phyloP scores from a whole-genome alignment of 306 rosid genomes.

The Lathyrus sativus region DNA sequence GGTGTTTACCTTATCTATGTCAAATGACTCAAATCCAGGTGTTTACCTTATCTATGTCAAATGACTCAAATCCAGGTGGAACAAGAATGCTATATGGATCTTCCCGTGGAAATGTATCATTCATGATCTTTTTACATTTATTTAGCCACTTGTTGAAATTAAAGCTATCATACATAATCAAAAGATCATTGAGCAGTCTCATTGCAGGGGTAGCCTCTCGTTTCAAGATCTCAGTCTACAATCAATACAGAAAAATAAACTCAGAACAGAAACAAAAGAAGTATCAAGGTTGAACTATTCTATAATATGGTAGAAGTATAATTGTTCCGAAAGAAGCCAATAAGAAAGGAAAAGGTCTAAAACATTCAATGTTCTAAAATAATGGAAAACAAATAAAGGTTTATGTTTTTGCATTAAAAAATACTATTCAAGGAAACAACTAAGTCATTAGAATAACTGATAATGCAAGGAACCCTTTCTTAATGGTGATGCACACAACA shows the following conservation, averaged over 20 bases:
- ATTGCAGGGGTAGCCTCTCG: conserved; percentile 86
- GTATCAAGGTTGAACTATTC: background rate
- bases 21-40: conserved; percentile 66
- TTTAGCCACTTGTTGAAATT: conserved; percentile 76
- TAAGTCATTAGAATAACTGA: background rate
- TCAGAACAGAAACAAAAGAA: conserved; percentile 14
- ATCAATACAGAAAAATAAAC: conserved; percentile 6
- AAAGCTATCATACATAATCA: conserved; percentile 77
- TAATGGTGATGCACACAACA: conserved; percentile 15
- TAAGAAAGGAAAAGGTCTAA: conserved; percentile 17
- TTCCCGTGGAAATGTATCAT: conserved; percentile 75
- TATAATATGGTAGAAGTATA: conserved; percentile 33
- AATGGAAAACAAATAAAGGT: conserved; percentile 2
- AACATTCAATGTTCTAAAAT: background rate
- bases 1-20: no score
- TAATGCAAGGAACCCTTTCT: conserved; percentile 7
- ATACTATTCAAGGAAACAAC: background rate
- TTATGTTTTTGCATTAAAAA: background rate
- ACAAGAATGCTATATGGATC: conserved; percentile 91
- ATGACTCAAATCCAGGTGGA: conserved; percentile 74
- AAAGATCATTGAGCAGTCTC: conserved; percentile 89
- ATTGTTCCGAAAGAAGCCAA: conserved; percentile 9
- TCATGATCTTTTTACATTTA: conserved; percentile 73
- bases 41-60: conserved; percentile 87
- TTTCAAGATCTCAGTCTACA: conserved; percentile 87